Base-by-base conservation (phyloP, 2,329 filamentous ascomycete genomes). In the Fusarium sp. region DNA sequence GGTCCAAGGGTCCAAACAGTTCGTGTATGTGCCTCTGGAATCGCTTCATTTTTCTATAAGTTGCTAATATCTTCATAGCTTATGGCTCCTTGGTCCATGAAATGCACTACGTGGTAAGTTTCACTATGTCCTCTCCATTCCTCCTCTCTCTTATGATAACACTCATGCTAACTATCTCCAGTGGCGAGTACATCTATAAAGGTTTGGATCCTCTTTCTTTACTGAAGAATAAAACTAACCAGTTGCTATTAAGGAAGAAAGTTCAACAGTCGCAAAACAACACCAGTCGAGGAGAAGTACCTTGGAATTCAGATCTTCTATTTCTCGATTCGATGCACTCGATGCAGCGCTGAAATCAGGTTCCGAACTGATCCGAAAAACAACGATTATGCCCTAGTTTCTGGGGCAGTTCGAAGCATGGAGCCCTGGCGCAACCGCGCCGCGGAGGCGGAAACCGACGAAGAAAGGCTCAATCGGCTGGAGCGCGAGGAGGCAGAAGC, bases 321-420 rank as follows among this genome's bases (percentile, higher is more conserved):
- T 33, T 98, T 98, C 86, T 79, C 81, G 72, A 97, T 96, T 78
- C 90, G 94, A 9, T 98, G 96, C 84, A 97, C 95, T 37, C 86
- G 95, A 57, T 98, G 96, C 84, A 92, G 88, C 50, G 92, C 90
- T 50, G 95, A 98, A 80, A 98, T 98, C 77, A 95, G 94, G 0
- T 97, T 98, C 86, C 93, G 94, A 74, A 98, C 97, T 0, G 97
- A 99, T 77, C 97, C 97, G 0, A 97, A 97, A 83, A 95, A 95
- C 80, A 95, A 95, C 88, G 96, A 98, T 81, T 99, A 98, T 81
- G 90, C 84, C 90, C 88, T 89, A 80, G 89, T 97, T 82, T 88
- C 89, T 59, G 96, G 97, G 18, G 97, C 96, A 6, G 95, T 96
- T 84, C 89, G 97, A 52, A 98, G 98, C 82, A 97, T 97, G 73